These are phyloP conservation scores for Alternaria solani DNA, from an alignment of 2,329 filamentous ascomycete species.

Conservation along the genomic window DNA sequence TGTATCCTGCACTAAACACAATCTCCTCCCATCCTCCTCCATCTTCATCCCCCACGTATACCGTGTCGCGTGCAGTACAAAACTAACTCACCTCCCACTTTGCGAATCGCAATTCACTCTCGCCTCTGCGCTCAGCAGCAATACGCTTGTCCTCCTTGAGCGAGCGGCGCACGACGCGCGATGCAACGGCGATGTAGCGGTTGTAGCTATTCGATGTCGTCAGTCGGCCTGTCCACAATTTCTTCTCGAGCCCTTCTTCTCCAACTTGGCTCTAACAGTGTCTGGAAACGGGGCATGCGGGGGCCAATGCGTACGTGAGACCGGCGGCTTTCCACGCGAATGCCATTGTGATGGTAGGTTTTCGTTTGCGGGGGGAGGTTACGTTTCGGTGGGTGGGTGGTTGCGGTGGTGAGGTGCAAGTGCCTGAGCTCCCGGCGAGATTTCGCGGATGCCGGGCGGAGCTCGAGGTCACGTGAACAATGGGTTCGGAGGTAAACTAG, in stretches of 20 bases:
- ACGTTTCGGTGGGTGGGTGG: slow-evolving; percentile 9
- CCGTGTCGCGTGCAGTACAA: slow-evolving; percentile 29
- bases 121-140: slow-evolving; percentile 84
- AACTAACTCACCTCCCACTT: slow-evolving; percentile 90
- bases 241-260: too few relatives aligned
- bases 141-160: slow-evolving; percentile 95
- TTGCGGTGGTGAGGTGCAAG: slow-evolving; percentile 22
- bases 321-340: slow-evolving; percentile 99
- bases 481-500: too few relatives aligned
- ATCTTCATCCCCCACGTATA: neutral
- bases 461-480: slow-evolving; percentile 35
- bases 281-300: neutral
- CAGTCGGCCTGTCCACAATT: neutral
- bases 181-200: slow-evolving; percentile 96
- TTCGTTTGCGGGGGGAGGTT: slow-evolving; percentile 29
- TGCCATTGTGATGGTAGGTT: slow-evolving; percentile 75
- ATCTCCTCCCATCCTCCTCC: neutral
- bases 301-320: slow-evolving; percentile 77
- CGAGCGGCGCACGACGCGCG: slow-evolving; percentile 93
- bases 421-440: slow-evolving; percentile 37
- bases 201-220: slow-evolving; percentile 78
- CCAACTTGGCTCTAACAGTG: neutral
- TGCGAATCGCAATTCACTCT: slow-evolving; percentile 86
- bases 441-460: slow-evolving; percentile 40
- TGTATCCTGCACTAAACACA: too few relatives aligned